Evolutionary conservation across 108 stramenopile genomes (phyloP), one percentile per base, ranked within the genome.

Genomic region (Hondaea fermentalgiana): DNA sequence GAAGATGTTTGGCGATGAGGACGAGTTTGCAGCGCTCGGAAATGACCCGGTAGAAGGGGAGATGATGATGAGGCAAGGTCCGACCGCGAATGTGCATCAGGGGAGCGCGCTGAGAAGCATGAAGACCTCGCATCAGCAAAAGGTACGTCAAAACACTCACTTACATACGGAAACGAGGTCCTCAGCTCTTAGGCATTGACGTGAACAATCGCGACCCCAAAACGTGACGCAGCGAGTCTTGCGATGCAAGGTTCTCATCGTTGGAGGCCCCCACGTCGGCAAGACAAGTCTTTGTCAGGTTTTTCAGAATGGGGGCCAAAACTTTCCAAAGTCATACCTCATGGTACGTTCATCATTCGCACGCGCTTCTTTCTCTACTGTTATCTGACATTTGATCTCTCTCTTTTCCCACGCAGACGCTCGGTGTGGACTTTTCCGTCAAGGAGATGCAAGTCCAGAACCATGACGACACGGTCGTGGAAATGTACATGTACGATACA

Each of bases 401-500:
- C 35, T 35, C 35, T 35, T 35, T 35, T 35, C 35, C 35, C 35
- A 35, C 35, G 35, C 28, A 83, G 76, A 83, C 76, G 8, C 76
- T 83, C 12, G 76, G 76, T 2, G 76, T 83, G 19, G 76, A 83
- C 28, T 83, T 83, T 83, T 83, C 76, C 76, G 76, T 83, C 0
- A 83, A 47, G 28, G 76, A 83, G 14, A 25, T 83, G 51, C 76
- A 12, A 6, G 76, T 53, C 51, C 19, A 83, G 23, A 47, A 83
- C 3, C 45, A 47, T 16, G 51, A 83, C 6, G 49, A 53, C 49
- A 69, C 64, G 8, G 16, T 25, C 17, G 76, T 83, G 2, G 76
- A 83, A 53, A 83, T 83, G 76, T 83, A 53, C 28, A 83, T 83
- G 23, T 83, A 83, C 51, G 76, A 83, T 45, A 83, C 76, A 12